A percentile compares a stretch with the other conserved stretches of the same genome.
These are phyloP conservation scores for Ceratobasidium sp. DNA, from an alignment of 1,284 basidiomycete genomes.

Conservation along the genomic window DNA sequence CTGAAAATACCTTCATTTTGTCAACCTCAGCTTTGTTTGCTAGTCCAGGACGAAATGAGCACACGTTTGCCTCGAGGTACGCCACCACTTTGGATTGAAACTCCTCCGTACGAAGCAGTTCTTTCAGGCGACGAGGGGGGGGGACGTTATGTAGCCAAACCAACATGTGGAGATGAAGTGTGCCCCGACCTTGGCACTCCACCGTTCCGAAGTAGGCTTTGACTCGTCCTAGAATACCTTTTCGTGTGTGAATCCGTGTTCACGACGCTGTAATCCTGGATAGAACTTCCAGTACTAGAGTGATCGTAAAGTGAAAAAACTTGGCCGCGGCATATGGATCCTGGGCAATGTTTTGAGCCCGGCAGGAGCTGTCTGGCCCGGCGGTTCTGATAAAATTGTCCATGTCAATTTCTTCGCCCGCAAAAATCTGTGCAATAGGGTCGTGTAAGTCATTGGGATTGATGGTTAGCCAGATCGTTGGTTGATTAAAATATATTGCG, in stretches of 20 bases:
- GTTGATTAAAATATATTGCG: constrained; percentile 47
- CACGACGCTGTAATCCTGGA: constrained; percentile 57
- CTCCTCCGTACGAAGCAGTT: constrained; percentile 6
- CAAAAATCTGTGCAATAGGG: constrained; percentile 60
- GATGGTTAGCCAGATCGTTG: constrained; percentile 55
- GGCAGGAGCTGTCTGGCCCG: constrained; percentile 55
- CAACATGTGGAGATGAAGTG: constrained; percentile 56
- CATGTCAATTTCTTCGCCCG: constrained; percentile 60
- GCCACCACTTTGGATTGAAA: constrained; percentile 11
- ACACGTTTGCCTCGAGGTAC: constrained; percentile 11
- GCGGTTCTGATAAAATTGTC: constrained; percentile 55
- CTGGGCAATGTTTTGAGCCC: constrained; percentile 56
- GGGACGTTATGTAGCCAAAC: constrained; percentile 51
- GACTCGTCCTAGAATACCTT: constrained; percentile 52
- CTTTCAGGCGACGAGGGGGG: constrained; percentile 7
- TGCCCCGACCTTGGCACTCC: constrained; percentile 56
- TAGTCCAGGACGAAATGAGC: constrained; percentile 31
- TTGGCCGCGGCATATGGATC: constrained; percentile 61
- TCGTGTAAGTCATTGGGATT: constrained; percentile 57
- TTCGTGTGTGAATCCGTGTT: constrained; percentile 50
- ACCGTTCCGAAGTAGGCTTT: constrained; percentile 55
- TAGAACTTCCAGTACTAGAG: constrained; percentile 55
- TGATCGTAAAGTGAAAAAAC: constrained; percentile 62
- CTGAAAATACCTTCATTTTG: neutral
- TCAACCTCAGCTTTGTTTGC: constrained; percentile 16